These are phyloP conservation scores for Lichtheimia ramosa DNA, from an alignment of 371 early-diverging fungal species.

Conservation along the genomic window DNA sequence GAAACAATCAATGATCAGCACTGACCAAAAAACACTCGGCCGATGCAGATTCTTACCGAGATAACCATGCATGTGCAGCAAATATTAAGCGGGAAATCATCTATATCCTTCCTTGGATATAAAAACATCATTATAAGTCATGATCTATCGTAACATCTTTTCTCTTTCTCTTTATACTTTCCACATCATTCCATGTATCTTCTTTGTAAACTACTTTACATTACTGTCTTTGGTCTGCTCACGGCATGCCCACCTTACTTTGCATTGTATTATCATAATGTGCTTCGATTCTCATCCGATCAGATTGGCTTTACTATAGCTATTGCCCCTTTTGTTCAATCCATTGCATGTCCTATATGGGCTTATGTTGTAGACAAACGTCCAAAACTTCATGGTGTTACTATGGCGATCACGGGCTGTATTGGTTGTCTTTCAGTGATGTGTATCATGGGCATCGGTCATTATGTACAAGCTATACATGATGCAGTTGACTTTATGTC, in stretches of 20 bases:
- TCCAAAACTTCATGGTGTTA: conserved; percentile 33
- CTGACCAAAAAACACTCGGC: background rate
- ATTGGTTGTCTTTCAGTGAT: conserved; percentile 39
- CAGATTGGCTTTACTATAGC: conserved; percentile 47
- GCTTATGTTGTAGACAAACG: conserved; percentile 37
- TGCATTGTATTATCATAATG: conserved; percentile 40
- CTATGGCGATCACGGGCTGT: conserved; percentile 37
- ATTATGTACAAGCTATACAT: background rate
- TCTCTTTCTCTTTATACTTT: background rate
- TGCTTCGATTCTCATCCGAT: conserved; percentile 37
- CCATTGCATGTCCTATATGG: conserved; percentile 49
- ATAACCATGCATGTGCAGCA: no score
- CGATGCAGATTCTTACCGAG: no score
- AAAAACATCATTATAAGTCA: background rate
- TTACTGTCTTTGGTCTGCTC: conserved; percentile 35
- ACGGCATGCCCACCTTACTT: conserved; percentile 45
- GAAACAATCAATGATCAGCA: background rate
- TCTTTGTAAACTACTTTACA: conserved; percentile 37
- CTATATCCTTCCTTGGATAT: background rate
- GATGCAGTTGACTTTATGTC: background rate
- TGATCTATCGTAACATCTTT: background rate
- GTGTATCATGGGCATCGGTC: conserved; percentile 24
- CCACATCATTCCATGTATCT: conserved; percentile 5
- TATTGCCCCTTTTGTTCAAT: conserved; percentile 50
- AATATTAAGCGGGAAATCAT: no score